These are phyloP conservation scores for Chlamydomonas sp. DNA, from an alignment of 139 green algal genomes.

Conservation along the genomic window DNA sequence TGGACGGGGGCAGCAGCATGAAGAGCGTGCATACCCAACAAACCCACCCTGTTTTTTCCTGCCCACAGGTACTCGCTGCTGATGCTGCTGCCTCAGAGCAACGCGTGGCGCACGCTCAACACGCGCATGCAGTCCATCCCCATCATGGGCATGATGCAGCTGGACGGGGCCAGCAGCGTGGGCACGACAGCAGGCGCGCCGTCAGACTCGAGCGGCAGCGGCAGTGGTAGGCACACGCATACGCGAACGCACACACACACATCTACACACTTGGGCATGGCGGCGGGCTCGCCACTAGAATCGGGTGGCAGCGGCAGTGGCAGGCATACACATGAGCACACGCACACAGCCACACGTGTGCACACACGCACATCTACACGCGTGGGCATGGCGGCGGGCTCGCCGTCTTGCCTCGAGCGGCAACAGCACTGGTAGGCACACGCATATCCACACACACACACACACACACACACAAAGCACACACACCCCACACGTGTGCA, in stretches of 20 bases:
- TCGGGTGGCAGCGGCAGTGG: not conserved
- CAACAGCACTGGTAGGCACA: not conserved
- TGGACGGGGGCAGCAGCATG: too few species aligned
- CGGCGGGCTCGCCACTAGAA: not conserved
- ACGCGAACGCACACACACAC: not conserved
- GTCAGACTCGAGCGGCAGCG: too few species aligned
- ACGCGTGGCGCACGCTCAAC: slow-evolving; percentile 76
- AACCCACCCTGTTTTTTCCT: too few species aligned
- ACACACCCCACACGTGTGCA: too few species aligned
- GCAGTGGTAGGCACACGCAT: not conserved
- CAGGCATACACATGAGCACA: not conserved
- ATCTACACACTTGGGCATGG: not conserved
- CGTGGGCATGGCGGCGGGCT: too few species aligned
- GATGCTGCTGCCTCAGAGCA: slow-evolving; percentile 91
- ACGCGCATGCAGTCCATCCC: slow-evolving; percentile 52
- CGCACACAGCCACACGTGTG: not conserved
- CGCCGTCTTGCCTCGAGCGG: not conserved
- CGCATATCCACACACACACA: too few species aligned
- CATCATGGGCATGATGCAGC: slow-evolving; percentile 42
- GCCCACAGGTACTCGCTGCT: slow-evolving; percentile 89
- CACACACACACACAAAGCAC: too few species aligned
- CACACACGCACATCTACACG: too few species aligned
- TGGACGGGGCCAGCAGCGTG: slow-evolving; percentile 8
- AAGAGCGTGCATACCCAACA: too few species aligned
- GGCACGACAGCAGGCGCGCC: too few species aligned